These are phyloP conservation scores for Ramalina intermedia DNA, from an alignment of 495 filamentous ascomycete genomes.

Conservation along the genomic window DNA sequence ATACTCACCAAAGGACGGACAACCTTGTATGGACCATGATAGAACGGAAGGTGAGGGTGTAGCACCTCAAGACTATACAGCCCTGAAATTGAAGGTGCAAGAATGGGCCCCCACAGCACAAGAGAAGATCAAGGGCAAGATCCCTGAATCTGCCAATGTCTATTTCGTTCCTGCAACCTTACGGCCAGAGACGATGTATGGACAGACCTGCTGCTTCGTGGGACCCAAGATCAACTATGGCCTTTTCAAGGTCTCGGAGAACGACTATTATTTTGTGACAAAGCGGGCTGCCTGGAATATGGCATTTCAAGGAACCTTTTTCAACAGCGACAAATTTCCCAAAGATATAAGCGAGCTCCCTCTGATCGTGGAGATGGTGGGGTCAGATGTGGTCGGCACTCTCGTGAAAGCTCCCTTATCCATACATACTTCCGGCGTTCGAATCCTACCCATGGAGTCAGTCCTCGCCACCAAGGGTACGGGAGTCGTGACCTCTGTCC, in stretches of 20 bases:
- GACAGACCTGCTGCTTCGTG: constrained; percentile 91
- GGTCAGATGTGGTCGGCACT: constrained; percentile 73
- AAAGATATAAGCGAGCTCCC: constrained; percentile 40
- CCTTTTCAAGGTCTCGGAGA: constrained; percentile 68
- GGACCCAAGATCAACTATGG: constrained; percentile 84
- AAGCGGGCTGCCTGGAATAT: constrained; percentile 87
- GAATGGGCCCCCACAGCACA: constrained; percentile 68
- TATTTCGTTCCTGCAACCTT: constrained; percentile 87
- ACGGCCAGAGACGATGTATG: constrained; percentile 96
- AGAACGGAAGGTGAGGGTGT: constrained; percentile 83
- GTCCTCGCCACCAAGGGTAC: constrained; percentile 89
- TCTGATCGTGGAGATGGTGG: constrained; percentile 47
- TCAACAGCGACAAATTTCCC: constrained; percentile 56
- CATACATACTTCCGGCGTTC: constrained; percentile 67
- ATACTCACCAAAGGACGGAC: constrained; percentile 92
- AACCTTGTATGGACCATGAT: constrained; percentile 97
- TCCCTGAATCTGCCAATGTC: constrained; percentile 69
- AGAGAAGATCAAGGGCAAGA: constrained; percentile 54
- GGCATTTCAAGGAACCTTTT: constrained; percentile 83
- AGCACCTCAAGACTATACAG: constrained; percentile 81
- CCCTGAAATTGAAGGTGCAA: constrained; percentile 74
- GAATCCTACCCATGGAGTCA: constrained; percentile 87
- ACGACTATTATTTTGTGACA: constrained; percentile 74
- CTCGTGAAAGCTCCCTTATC: constrained; percentile 79
- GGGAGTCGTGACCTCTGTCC: constrained; percentile 89